phyloP scores from a whole-genome alignment of 768 basidiomycete genomes.

The Termitomyces sp. region DNA sequence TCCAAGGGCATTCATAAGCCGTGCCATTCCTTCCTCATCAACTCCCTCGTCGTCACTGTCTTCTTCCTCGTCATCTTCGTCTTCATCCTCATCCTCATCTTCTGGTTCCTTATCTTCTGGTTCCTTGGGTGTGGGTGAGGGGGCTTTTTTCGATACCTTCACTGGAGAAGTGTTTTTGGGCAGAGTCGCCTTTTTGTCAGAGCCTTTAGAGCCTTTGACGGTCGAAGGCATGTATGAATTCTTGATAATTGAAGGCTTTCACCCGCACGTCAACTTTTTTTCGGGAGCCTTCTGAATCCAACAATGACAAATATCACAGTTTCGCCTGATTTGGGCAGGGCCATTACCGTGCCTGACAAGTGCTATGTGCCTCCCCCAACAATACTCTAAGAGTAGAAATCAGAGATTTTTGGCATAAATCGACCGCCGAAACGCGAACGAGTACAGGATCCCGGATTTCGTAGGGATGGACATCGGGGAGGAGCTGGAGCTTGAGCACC shows the following conservation, averaged over 20 bases:
- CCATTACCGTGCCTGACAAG: neutral
- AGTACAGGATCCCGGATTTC: neutral
- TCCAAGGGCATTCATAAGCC: conserved; percentile 50
- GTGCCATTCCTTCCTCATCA: conserved; percentile 52
- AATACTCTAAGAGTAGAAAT: neutral
- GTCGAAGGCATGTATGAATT: conserved; percentile 8
- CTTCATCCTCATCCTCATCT: conserved; percentile 6
- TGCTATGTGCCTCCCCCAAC: neutral
- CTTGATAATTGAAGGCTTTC: neutral
- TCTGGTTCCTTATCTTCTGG: conserved; percentile 7
- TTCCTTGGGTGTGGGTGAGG: conserved; percentile 4
- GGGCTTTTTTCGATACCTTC: conserved; percentile 3
- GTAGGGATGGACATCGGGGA: neutral
- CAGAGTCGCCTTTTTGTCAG: neutral
- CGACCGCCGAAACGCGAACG: neutral
- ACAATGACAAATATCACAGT: conserved; percentile 8
- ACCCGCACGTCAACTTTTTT: conserved; percentile 8
- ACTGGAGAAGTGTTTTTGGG: neutral
- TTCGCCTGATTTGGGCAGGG: neutral
- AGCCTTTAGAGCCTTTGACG: conserved; percentile 4
- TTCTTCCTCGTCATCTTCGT: conserved; percentile 8
- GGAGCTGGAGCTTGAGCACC: neutral
- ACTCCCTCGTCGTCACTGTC: conserved; percentile 39
- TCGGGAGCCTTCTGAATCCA: conserved; percentile 4
- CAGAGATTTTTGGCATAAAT: neutral